These are phyloP conservation scores for Picea engelmannii DNA, from an alignment of 83 land plant species.

Conservation along the genomic window DNA sequence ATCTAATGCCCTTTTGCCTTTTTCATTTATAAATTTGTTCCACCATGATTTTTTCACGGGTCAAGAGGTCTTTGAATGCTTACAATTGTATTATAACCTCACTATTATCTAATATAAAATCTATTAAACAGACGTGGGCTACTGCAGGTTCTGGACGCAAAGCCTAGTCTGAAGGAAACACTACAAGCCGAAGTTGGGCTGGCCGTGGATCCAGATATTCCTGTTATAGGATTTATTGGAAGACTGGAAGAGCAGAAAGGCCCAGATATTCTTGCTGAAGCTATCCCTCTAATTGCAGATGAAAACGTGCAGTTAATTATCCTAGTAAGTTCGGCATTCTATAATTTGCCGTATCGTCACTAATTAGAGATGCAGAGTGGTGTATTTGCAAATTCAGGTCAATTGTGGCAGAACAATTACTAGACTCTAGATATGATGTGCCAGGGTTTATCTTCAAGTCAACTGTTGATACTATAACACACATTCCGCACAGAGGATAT, in stretches of 20 bases:
- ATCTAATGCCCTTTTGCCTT: not conserved
- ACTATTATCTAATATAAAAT: not conserved
- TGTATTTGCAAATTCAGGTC: not conserved
- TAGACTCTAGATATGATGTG: not conserved
- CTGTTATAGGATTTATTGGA: constrained; percentile 90
- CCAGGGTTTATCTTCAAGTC: too few species aligned
- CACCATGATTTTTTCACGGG: not conserved
- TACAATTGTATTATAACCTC: not conserved
- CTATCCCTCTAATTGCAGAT: constrained; percentile 66
- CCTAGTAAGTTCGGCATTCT: constrained; percentile 56
- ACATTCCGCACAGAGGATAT: not conserved
- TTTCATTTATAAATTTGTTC: not conserved
- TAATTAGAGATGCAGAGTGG: not conserved
- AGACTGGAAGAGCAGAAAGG: constrained; percentile 98
- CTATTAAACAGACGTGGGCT: constrained; percentile 6
- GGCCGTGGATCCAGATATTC: constrained; percentile 70
- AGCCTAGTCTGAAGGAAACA: constrained; percentile 78
- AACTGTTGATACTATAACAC: too few species aligned
- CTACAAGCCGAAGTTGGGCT: constrained; percentile 92
- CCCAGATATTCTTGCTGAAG: constrained; percentile 86
- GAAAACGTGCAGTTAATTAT: constrained; percentile 83
- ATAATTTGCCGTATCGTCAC: not conserved
- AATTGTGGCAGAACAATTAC: not conserved
- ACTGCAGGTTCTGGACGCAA: constrained; percentile 78
- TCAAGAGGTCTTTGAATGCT: not conserved